Percentiles rank a stretch among this genome's conserved stretches.
Evolutionary conservation across 1,284 basidiomycete species (phyloP).

Genomic region (Rhodofomes roseus): DNA sequence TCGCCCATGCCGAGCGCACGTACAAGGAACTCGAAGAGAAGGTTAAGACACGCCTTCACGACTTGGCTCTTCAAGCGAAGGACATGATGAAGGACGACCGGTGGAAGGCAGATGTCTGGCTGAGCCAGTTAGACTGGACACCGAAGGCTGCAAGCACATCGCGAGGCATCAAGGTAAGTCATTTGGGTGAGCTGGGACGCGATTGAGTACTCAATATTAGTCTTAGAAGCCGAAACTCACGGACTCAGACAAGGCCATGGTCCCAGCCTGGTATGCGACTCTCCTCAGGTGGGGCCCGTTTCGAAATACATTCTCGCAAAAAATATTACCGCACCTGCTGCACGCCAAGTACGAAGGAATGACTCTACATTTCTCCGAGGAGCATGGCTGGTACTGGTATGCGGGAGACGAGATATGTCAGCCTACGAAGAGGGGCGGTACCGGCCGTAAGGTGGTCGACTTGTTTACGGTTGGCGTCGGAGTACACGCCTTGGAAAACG

Average conservation of each 20-base stretch:
- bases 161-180: conserved; percentile 41
- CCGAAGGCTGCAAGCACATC: conserved; percentile 81
- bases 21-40: conserved; percentile 76
- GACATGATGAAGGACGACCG: conserved; percentile 38
- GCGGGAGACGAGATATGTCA: conserved; percentile 32
- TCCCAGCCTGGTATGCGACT: conserved; percentile 78
- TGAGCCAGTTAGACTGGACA: conserved; percentile 93
- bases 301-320: conserved; percentile 54
- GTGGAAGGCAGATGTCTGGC: conserved; percentile 84
- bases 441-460: neutral
- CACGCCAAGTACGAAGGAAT: conserved; percentile 69
- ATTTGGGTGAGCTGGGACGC: neutral
- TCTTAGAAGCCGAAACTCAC: neutral
- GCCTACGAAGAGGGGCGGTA: conserved; percentile 25
- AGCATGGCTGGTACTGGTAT: conserved; percentile 63
- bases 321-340: conserved; percentile 77
- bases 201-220: neutral
- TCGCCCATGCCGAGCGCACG: conserved; percentile 73
- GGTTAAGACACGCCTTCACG: conserved; percentile 65
- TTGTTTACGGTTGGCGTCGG: neutral
- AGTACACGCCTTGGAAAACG: conserved; percentile 37
- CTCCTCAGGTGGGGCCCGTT: conserved; percentile 43
- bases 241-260: conserved; percentile 7
- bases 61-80: conserved; percentile 66
- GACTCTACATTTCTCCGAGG: conserved; percentile 60